Conservation (phyloP, 305 asterid genomes). For the Solanum hybrid region DNA sequence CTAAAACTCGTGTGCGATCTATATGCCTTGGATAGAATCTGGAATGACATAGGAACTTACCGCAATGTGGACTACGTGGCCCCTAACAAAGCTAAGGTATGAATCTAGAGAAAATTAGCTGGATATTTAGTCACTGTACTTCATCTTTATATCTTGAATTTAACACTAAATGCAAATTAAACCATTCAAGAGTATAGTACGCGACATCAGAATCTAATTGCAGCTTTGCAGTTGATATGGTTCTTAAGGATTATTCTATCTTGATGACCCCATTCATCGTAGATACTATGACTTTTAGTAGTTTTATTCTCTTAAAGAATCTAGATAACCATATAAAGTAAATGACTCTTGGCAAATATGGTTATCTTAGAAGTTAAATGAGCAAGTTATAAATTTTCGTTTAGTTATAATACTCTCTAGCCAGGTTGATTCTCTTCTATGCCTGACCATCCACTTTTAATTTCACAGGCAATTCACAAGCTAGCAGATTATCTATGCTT, state of each 20-base stretch:
- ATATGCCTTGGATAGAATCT: constrained; percentile 86
- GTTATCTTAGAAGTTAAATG: background rate
- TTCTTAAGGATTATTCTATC: background rate
- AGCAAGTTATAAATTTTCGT: background rate
- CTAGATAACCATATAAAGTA: background rate
- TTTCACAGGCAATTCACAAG: constrained; percentile 86
- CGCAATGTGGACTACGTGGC: constrained; percentile 96
- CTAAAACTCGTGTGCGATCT: constrained; percentile 80
- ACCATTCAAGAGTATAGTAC: background rate
- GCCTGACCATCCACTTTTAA: background rate
- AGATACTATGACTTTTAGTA: background rate
- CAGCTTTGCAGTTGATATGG: background rate
- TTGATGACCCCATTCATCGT: background rate
- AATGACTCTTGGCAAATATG: background rate
- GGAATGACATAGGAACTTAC: constrained; percentile 96
- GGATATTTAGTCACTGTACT: background rate
- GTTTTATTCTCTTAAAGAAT: background rate
- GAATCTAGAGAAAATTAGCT: background rate
- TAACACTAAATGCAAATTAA: background rate
- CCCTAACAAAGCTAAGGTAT: constrained; percentile 96
- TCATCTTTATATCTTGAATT: background rate
- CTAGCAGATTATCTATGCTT: constrained; percentile 67
- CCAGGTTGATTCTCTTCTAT: background rate
- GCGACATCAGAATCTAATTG: background rate
- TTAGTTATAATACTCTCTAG: background rate